Conservation (phyloP, 257 asterid genomes). For the Gentiana macrophylla region DNA sequence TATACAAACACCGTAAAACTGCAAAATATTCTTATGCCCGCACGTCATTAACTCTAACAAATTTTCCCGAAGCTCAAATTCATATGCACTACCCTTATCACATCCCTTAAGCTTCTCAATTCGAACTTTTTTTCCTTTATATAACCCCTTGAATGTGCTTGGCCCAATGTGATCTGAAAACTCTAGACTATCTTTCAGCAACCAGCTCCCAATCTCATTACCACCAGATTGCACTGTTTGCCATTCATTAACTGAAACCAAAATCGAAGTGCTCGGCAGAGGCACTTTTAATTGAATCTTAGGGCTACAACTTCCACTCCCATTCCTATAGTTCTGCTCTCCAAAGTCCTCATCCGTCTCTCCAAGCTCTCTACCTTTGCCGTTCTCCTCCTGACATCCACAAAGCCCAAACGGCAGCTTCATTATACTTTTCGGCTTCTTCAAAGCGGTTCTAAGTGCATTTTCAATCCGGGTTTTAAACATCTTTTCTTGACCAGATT, state of each 20-base stretch:
- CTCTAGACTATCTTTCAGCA: slow-evolving; percentile 63
- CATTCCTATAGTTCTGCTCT: slow-evolving; percentile 48
- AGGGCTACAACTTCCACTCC: slow-evolving; percentile 39
- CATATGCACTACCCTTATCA: slow-evolving; percentile 85
- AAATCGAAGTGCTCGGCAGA: slow-evolving; percentile 48
- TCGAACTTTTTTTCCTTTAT: slow-evolving; percentile 65
- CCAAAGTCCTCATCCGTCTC: slow-evolving; percentile 60
- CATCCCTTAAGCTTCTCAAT: slow-evolving; percentile 92
- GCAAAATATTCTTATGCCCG: slow-evolving; percentile 75
- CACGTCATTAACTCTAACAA: slow-evolving; percentile 90
- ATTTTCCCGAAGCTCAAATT: slow-evolving; percentile 67
- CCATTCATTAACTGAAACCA: slow-evolving; percentile 88
- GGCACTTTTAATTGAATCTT: slow-evolving; percentile 50
- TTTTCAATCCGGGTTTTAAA: slow-evolving; percentile 67
- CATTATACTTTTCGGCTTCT: slow-evolving; percentile 60
- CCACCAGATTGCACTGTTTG: slow-evolving; percentile 77
- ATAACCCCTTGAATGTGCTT: slow-evolving; percentile 61
- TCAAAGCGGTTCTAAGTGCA: slow-evolving; percentile 59
- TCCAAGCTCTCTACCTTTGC: slow-evolving; percentile 51
- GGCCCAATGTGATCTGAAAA: slow-evolving; percentile 66
- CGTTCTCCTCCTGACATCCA: slow-evolving; percentile 84
- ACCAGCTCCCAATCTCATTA: slow-evolving; percentile 60
- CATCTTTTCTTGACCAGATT: slow-evolving; percentile 65
- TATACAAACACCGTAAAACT: slow-evolving; percentile 67
- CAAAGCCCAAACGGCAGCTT: slow-evolving; percentile 94